These are phyloP conservation scores for Candida gigantensis DNA, from an alignment of 1,139 yeast genomes.

Conservation along the genomic window DNA sequence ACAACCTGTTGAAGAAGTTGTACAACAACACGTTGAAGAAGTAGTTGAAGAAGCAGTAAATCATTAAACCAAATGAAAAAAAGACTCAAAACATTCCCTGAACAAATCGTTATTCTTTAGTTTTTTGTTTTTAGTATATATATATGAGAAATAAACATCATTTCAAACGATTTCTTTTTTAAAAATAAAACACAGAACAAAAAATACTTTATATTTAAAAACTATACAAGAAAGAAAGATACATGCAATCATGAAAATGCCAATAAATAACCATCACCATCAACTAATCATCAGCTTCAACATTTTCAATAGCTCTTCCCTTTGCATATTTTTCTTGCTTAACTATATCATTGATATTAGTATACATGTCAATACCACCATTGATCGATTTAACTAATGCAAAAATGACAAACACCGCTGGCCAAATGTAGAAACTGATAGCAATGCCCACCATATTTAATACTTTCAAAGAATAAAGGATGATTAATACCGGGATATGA, in stretches of 20 bases:
- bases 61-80: too few relatives aligned
- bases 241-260: too few relatives aligned
- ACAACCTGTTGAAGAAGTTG: not conserved
- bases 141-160: too few relatives aligned
- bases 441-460: not conserved
- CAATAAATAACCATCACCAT: too few relatives aligned
- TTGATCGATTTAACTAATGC: constrained; percentile 15
- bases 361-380: constrained; percentile 17
- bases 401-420: constrained; percentile 17
- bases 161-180: too few relatives aligned
- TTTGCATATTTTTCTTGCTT: constrained; percentile 62
- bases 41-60: constrained; percentile 1
- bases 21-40: not conserved
- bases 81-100: too few relatives aligned
- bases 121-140: too few relatives aligned
- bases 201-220: too few relatives aligned
- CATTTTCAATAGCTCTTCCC: constrained; percentile 63
- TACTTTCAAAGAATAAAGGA: constrained; percentile 6
- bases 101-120: too few relatives aligned
- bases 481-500: constrained; percentile 18
- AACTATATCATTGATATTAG: constrained; percentile 43
- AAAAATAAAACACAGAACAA: too few relatives aligned
- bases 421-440: constrained; percentile 13
- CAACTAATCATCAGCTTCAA: constrained; percentile 25
- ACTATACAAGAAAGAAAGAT: too few relatives aligned